phyloP scores from a whole-genome alignment of 768 basidiomycete species.

The Russula earlei region DNA sequence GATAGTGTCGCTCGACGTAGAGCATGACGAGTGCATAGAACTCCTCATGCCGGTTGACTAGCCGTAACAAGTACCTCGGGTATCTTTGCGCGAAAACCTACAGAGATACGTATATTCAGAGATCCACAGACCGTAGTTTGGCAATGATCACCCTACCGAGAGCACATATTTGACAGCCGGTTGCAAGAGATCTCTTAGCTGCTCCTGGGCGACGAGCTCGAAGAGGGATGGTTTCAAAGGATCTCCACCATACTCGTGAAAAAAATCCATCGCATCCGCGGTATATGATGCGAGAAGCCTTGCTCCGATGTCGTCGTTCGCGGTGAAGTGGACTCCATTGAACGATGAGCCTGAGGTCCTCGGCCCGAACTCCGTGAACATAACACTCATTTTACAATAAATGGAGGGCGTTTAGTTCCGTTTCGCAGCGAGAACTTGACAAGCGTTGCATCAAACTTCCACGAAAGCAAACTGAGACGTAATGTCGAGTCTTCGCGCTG shows the following conservation, averaged over 20 bases:
- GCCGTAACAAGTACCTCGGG: conserved; percentile 81
- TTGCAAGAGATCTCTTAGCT: conserved; percentile 83
- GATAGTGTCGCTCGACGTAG: conserved; percentile 84
- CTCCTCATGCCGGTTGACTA: conserved; percentile 94
- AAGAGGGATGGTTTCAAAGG: conserved; percentile 76
- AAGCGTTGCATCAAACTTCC: too few relatives aligned
- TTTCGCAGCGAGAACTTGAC: too few relatives aligned
- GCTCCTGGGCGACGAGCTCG: conserved; percentile 89
- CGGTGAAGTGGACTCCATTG: too few relatives aligned
- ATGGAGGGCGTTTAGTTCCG: too few relatives aligned
- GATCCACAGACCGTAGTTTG: background rate
- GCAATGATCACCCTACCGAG: conserved; percentile 45
- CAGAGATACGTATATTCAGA: background rate
- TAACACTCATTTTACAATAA: too few relatives aligned
- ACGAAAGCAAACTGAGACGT: too few relatives aligned
- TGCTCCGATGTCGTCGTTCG: background rate
- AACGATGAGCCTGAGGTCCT: too few relatives aligned
- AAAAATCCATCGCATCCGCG: conserved; percentile 58
- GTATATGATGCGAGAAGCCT: background rate
- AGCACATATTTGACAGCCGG: conserved; percentile 93
- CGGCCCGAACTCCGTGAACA: too few relatives aligned
- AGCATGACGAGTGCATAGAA: conserved; percentile 87
- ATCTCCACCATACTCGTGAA: conserved; percentile 65
- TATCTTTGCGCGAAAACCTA: conserved; percentile 93
- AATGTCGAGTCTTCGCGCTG: background rate